Percentiles rank a stretch among this genome's conserved stretches.
phyloP scores from a whole-genome alignment of 352 stramenopile species.

The Phytophthora tentaculata region DNA sequence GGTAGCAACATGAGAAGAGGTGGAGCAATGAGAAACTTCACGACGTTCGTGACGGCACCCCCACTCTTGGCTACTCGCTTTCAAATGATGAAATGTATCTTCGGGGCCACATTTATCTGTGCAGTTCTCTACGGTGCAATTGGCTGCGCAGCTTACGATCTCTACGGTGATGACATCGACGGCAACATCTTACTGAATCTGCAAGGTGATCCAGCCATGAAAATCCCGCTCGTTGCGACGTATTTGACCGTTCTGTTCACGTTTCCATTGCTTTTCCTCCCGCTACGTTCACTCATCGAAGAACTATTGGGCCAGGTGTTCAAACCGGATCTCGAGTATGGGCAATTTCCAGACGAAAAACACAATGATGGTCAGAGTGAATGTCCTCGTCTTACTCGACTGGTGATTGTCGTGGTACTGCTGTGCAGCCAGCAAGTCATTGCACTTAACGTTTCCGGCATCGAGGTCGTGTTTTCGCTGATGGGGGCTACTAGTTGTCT shows the following conservation, averaged over 20 bases:
- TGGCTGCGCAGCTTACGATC: slow-evolving; percentile 43
- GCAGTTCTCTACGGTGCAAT: slow-evolving; percentile 58
- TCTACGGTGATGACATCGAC: slow-evolving; percentile 55
- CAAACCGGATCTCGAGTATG: slow-evolving; percentile 9
- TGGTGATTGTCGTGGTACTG: slow-evolving; percentile 27
- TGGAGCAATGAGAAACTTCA: slow-evolving; percentile 42
- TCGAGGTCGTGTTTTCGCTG: slow-evolving; percentile 64
- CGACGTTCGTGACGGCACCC: slow-evolving; percentile 27
- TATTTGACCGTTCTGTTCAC: slow-evolving; percentile 54
- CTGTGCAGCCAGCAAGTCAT: slow-evolving; percentile 38
- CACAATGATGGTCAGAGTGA: not conserved
- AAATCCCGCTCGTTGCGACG: slow-evolving; percentile 49
- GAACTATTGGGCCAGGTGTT: slow-evolving; percentile 32
- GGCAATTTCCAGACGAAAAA: slow-evolving; percentile 7
- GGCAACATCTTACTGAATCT: slow-evolving; percentile 67
- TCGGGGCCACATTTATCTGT: slow-evolving; percentile 46
- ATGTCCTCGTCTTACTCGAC: slow-evolving; percentile 1
- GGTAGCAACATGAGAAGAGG: slow-evolving; percentile 29
- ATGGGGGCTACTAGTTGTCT: slow-evolving; percentile 53
- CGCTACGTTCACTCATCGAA: slow-evolving; percentile 43
- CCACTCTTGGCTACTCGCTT: slow-evolving; percentile 27
- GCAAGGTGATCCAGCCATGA: slow-evolving; percentile 46
- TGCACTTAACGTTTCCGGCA: slow-evolving; percentile 48
- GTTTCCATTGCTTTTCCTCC: slow-evolving; percentile 62
- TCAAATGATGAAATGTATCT: slow-evolving; percentile 58